Base-by-base conservation (phyloP, 2,329 filamentous ascomycete species). In the Cadophora luteo-olivacea region DNA sequence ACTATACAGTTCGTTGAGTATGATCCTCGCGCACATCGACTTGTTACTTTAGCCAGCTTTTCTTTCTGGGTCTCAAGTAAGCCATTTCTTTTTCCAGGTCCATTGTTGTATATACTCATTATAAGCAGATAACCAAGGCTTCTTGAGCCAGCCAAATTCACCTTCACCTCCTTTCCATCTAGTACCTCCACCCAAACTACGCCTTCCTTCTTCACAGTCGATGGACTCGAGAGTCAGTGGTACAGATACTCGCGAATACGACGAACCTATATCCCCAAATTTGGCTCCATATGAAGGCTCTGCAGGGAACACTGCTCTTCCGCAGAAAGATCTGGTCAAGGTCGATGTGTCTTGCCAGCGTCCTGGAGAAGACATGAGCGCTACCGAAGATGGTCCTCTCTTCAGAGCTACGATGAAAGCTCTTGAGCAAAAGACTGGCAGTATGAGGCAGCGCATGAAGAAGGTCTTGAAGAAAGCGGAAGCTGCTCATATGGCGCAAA, bases 321-420 rank as follows among this genome's bases (percentile, higher is more conserved):
- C 71, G 6, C 62, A 62, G 41, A 76, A 69, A 65, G 76, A 78
- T 66, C 74, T 83, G 0, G 89, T 96, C 70, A 97, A 93, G 78
- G 89, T 98, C 16, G 96, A 98, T 77, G 87, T 97, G n/a, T 87
- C 90, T 51, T 94, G 92, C 75, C 92, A 93, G 67, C 90, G 93
- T 61, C 94, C 94, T 2, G 91, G 89, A 41, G 94, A 97, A 70
- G 95, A 97, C 80, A 89, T 93, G 80, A 89, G 91, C 69, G 87
- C 91, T 25, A 90, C 92, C 25, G 96, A 98, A 74, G 96, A 99
- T 80, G 96, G 96, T 0, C 96, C 97, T 0, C 85, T 99, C 1
- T 99, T 99, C 81, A 89, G 97, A 71, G 97, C 96, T 22, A 98
- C 96, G 0, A 97, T 99, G 85, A 97, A 97, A 79, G 92, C 94